Evolutionary conservation across 2,329 filamentous ascomycete species (phyloP).

Genomic region (Pleomassaria siparia): DNA sequence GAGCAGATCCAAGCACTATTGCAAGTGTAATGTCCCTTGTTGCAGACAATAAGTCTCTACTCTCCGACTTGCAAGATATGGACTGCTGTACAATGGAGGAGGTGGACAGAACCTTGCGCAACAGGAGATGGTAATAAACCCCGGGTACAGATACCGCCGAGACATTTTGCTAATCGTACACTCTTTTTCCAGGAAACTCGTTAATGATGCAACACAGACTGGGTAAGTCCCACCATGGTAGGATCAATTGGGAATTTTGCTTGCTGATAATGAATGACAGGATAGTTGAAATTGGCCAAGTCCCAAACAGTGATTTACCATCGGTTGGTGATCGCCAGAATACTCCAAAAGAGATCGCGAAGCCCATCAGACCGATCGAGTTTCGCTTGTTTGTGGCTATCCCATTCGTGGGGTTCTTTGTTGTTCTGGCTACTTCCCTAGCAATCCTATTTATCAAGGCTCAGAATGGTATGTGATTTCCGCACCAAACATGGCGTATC

Average conservation of each 20-base stretch:
- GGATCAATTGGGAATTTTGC: neutral
- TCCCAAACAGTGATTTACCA: neutral
- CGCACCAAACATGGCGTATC: too few species aligned
- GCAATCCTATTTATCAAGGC: conserved; percentile 19
- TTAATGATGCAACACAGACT: conserved; percentile 7
- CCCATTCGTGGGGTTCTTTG: conserved; percentile 18
- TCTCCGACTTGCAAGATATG: conserved; percentile 22
- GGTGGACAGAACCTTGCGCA: conserved; percentile 10
- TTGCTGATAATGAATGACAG: neutral
- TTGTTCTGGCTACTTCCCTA: conserved; percentile 15
- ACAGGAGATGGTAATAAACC: too few species aligned
- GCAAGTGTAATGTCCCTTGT: conserved; percentile 39
- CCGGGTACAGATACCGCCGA: too few species aligned
- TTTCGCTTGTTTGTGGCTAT: conserved; percentile 20
- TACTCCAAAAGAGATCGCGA: conserved; percentile 9
- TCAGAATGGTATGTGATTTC: conserved; percentile 15
- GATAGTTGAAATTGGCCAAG: conserved; percentile 1
- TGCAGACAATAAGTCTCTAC: conserved; percentile 23
- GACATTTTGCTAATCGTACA: too few species aligned
- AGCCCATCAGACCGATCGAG: conserved; percentile 25
- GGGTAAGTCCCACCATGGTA: conserved; percentile 8
- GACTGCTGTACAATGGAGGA: conserved; percentile 25
- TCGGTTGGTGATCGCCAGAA: neutral
- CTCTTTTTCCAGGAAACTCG: too few species aligned
- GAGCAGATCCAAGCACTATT: conserved; percentile 40